phyloP scores from a whole-genome alignment of 768 basidiomycete genomes.

The Tricholoma flavovirens region DNA sequence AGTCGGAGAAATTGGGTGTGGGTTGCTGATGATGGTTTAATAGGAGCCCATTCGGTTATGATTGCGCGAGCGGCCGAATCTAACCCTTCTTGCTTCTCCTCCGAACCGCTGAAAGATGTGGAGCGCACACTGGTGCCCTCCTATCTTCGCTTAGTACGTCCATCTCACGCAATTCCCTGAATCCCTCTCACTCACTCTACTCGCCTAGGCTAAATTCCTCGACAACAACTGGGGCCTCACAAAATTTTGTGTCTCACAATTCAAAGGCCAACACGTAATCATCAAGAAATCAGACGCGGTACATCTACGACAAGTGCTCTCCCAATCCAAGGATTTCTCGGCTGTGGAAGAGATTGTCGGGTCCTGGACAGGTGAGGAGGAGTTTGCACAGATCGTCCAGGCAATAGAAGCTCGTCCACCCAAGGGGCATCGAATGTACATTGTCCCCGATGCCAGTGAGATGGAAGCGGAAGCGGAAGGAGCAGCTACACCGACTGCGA shows the following conservation, averaged over 20 bases:
- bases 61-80: constrained; percentile 92
- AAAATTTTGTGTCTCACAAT: constrained; percentile 82
- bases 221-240: constrained; percentile 79
- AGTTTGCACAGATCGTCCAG: constrained; percentile 49
- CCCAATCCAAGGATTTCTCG: constrained; percentile 58
- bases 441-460: constrained; percentile 22
- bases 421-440: constrained; percentile 25
- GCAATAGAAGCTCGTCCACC: constrained; percentile 45
- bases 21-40: neutral
- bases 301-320: constrained; percentile 44
- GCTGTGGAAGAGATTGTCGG: constrained; percentile 47
- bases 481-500: constrained; percentile 42
- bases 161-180: neutral
- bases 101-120: constrained; percentile 60
- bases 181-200: constrained; percentile 1
- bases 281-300: constrained; percentile 58
- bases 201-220: constrained; percentile 59
- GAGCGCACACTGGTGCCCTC: constrained; percentile 64
- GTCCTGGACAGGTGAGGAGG: constrained; percentile 54
- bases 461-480: constrained; percentile 20
- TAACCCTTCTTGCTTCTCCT: constrained; percentile 85
- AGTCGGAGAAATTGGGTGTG: neutral
- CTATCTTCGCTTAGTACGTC: constrained; percentile 65
- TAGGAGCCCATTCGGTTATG: constrained; percentile 90
- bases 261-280: constrained; percentile 59